Base-by-base conservation (phyloP, 257 asterid genomes). In the Haberlea rhodopensis region DNA sequence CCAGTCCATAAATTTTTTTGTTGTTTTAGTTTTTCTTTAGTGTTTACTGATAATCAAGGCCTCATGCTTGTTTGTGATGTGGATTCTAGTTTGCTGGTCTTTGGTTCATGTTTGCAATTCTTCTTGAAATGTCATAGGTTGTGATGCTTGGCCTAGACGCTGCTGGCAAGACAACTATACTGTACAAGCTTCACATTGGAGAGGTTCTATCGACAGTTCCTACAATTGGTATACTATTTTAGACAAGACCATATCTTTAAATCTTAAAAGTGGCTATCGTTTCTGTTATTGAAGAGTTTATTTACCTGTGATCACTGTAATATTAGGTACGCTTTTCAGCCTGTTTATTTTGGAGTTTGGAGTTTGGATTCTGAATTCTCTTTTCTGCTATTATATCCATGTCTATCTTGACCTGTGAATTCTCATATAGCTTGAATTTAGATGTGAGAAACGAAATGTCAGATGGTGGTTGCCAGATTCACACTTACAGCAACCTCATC, bases 81-180 rank as follows among this genome's bases (percentile, higher is more conserved):
- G 32, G 32, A 28, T 28, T 28, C 32, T 28, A 28, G 6, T 28
- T 5, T 28, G 2, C 32, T 28, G 32, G 32, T 5, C 32, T n/a
- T 28, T 28, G 32, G 31, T 13, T 21, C 45, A 1, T 5, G 11
- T n/a, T 46, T 37, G 23, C 56, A 7, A 57, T 43, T 53, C 21
- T 9, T 7, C 25, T 52, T 49, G 29, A 58, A 57, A 66, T 71
- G 67, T 37, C 51, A 34, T 68, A 94, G 99, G 99, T 94, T 78
- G 97, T 94, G 72, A 94, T 90, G 99, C 96, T 94, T 71, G 99
- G 99, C 52, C 85, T 94, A 65, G 97, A 94, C 80, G 97, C 97
- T 54, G 99, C 99, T 81, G 97, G 99, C 57, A 90, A 94, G 90
- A 94, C 99, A 72, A 94, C 99, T 6, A 90, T 94, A 65, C 84